phyloP scores from a whole-genome alignment of 2,329 filamentous ascomycete genomes.

The Xylariaceae sp. region DNA sequence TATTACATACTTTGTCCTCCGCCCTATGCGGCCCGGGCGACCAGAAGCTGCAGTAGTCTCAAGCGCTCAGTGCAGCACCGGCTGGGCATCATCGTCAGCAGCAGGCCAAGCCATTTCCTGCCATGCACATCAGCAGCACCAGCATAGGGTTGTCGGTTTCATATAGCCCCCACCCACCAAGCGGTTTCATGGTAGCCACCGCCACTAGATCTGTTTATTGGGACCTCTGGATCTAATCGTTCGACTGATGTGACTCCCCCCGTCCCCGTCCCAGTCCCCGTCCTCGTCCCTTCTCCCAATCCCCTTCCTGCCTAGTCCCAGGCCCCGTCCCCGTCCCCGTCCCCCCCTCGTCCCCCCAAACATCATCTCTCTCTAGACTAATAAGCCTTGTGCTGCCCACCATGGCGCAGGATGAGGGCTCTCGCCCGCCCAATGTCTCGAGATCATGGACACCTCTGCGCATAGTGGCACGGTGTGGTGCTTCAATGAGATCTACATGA shows the following conservation, averaged over 20 bases:
- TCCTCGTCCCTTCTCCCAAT: background rate
- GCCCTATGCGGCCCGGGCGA: constrained; percentile 16
- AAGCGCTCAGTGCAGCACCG: constrained; percentile 8
- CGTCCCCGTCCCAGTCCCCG: background rate
- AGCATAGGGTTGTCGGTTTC: constrained; percentile 30
- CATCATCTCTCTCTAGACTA: constrained; percentile 20
- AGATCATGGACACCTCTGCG: constrained; percentile 18
- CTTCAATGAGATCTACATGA: constrained; percentile 13
- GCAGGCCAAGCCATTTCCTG: constrained; percentile 23
- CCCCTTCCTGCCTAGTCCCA: background rate
- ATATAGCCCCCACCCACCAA: constrained; percentile 29
- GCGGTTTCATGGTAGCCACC: constrained; percentile 33
- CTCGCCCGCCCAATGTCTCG: constrained; percentile 18
- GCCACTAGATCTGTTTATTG: constrained; percentile 31
- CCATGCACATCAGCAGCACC: constrained; percentile 30
- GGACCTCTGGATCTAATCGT: constrained; percentile 22
- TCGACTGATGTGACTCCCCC: constrained; percentile 22
- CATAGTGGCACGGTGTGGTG: constrained; percentile 19
- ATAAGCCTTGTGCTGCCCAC: constrained; percentile 28
- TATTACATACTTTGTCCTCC: constrained; percentile 4
- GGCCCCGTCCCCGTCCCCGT: too few relatives aligned
- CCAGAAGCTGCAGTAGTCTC: constrained; percentile 8
- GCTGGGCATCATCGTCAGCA: constrained; percentile 24
- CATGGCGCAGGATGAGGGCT: constrained; percentile 16
- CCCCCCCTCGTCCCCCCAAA: constrained; percentile 17